These are phyloP conservation scores for Farysia itapuensis DNA, from an alignment of 1,284 basidiomycete genomes.

Conservation along the genomic window DNA sequence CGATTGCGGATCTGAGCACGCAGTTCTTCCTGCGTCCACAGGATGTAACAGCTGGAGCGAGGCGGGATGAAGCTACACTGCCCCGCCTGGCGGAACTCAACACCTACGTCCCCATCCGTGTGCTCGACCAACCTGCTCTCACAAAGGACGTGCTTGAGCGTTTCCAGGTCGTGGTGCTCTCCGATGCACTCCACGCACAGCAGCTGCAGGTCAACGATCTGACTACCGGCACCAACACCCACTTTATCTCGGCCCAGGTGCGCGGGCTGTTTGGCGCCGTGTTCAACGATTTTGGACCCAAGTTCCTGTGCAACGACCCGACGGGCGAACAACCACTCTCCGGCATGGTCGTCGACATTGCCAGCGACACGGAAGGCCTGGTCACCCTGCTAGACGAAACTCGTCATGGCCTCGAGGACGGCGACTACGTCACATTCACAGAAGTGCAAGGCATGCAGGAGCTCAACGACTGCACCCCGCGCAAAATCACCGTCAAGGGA, in stretches of 20 bases:
- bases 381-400: conserved; percentile 98
- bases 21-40: conserved; percentile 91
- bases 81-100: conserved; percentile 94
- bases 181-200: conserved; percentile 74
- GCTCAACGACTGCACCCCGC: conserved; percentile 84
- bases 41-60: conserved; percentile 71
- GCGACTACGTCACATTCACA: conserved; percentile 95
- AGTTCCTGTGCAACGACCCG: conserved; percentile 91
- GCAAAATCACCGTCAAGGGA: conserved; percentile 88
- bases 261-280: conserved; percentile 91
- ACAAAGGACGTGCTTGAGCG: conserved; percentile 39
- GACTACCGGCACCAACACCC: conserved; percentile 66
- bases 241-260: conserved; percentile 89
- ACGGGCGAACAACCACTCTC: conserved; percentile 90
- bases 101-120: conserved; percentile 88
- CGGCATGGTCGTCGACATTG: conserved; percentile 86
- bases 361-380: conserved; percentile 72
- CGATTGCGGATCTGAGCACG: conserved; percentile 84
- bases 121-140: conserved; percentile 61
- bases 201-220: conserved; percentile 94
- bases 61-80: conserved; percentile 79
- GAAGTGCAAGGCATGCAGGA: conserved; percentile 95
- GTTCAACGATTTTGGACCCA: conserved; percentile 94
- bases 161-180: conserved; percentile 77
- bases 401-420: conserved; percentile 94